Conservation (phyloP, 306 rosid genomes). For the Fragaria nilgerrensis region DNA sequence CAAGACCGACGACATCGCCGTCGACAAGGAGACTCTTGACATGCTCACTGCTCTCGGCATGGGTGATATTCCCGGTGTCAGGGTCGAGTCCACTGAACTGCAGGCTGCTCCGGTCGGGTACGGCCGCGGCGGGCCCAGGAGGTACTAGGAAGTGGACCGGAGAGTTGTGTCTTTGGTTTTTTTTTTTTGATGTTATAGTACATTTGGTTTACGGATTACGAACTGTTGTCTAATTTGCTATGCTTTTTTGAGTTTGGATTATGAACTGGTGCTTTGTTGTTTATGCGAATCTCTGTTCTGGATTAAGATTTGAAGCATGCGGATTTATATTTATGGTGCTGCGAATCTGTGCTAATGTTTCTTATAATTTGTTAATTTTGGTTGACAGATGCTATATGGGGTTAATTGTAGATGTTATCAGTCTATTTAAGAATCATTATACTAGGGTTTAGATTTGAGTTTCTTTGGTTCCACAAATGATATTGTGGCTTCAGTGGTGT, state of each 20-base stretch:
- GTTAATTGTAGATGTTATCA: neutral
- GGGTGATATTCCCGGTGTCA: constrained; percentile 46
- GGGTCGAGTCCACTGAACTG: constrained; percentile 41
- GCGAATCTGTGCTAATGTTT: too few species aligned
- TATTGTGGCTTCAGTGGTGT: too few species aligned
- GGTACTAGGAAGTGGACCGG: constrained; percentile 29
- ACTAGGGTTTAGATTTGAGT: neutral
- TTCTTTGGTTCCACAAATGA: too few species aligned
- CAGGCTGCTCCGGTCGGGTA: constrained; percentile 22
- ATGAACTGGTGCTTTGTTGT: too few species aligned
- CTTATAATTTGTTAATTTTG: neutral
- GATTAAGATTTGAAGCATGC: neutral
- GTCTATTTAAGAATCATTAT: neutral
- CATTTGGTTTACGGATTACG: neutral
- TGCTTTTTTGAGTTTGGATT: neutral
- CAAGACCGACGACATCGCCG: constrained; percentile 39
- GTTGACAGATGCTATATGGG: neutral
- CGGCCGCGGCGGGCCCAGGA: constrained; percentile 48
- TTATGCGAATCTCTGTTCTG: neutral
- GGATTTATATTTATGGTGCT: neutral
- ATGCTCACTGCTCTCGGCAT: constrained; percentile 56
- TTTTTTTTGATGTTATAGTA: neutral
- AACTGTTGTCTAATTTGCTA: neutral
- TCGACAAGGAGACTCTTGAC: constrained; percentile 57
- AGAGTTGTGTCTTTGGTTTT: too few species aligned